Evolutionary conservation across 805 yeast genomes (phyloP), one percentile per base, ranked within the genome.

Genomic region (Teunomyces kruisii): DNA sequence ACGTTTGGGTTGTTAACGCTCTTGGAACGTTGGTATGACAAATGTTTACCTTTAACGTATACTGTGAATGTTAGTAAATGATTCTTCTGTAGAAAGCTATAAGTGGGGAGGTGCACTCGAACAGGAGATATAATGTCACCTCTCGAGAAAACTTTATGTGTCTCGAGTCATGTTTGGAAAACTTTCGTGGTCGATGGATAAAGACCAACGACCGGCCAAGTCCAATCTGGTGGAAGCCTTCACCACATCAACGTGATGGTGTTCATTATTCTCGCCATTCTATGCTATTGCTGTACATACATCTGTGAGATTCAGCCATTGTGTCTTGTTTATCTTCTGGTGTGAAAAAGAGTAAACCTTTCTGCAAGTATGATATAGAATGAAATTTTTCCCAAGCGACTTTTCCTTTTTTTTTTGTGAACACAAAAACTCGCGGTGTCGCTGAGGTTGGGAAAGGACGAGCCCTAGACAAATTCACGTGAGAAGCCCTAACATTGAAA

Each of bases 31-130:
- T 94, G 98, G 96, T 92, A 94, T 68, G 97, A 91, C 73, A 94
- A 75, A 87, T 94, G 99, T 86, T 92, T 94, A 81, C 98, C 99
- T 86, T 92, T 94, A 80, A 94, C 98, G 97, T 94, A 94, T 81
- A 94, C 95, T 88, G 72, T 54, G 55, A 22, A 39, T 55, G 74
- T 68, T 68, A 68, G 75, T 69, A 67, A 35, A 35, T 17, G 26
- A 8, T 26, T 4, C 19, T n/a, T 26, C 12, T 8, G 26, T 22
- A 8, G 8, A 6, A 22, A 22, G 26, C 26, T 37, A 26, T 14
- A n/a, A n/a, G n/a, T n/a, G n/a, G n/a, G n/a, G n/a, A n/a, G n/a
- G n/a, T n/a, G n/a, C n/a, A n/a, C n/a, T n/a, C n/a, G n/a, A n/a
- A n/a, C n/a, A n/a, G n/a, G n/a, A 19, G 22, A 19, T 6, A 40